Base-by-base conservation (phyloP, 106 monocot genomes). In the Hemerocallis citrina region DNA sequence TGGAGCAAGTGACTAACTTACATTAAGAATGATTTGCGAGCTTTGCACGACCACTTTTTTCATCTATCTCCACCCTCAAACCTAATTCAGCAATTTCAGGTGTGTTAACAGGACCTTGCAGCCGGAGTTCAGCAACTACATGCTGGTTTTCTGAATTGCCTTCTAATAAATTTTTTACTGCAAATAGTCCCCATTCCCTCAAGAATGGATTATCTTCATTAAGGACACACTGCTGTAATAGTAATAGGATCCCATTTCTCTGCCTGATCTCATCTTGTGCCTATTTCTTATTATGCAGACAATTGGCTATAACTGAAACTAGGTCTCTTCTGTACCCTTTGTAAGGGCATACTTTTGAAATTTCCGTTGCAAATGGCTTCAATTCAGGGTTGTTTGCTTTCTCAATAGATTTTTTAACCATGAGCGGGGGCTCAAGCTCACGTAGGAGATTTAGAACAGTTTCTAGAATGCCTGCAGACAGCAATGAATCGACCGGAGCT, bases 161-260 rank as follows among this genome's bases (percentile, higher is more conserved):
- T 56, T 96, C 81, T 1, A 96, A 56, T 63, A 96, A 63, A 74
- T 81, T 79, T 35, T 77, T 77, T 7, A 80, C 55, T 3, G 87
- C 71, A 55, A 84, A 43, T 22, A 96, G 50, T n/a, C 84, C 96
- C 96, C 90, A 96, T 56, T 96, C 96, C 56, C 87, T 78, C 44
- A 87, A 67, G 52, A 61, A 91, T 9, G 91, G 84, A 58, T 84
- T 96, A 17, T 96, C 91, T 54, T 96, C 90, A 46, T 91, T 86
- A 20, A 79, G 17, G 22, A 84, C 79, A 58, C 96, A 96, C 61
- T 96, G 96, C 47, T 96, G 96, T 57, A 96, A 65, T 10, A 96
- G 63, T 50, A 91, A 34, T 0, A 66, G 71, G 25, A 96, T 85
- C 34, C 69, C 84, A 32, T 81, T 71, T 61, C 38, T 70, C 50